Percentiles rank a stretch among this genome's conserved stretches.
phyloP scores from a whole-genome alignment of 345 rosid species.

The Brassica juncea region DNA sequence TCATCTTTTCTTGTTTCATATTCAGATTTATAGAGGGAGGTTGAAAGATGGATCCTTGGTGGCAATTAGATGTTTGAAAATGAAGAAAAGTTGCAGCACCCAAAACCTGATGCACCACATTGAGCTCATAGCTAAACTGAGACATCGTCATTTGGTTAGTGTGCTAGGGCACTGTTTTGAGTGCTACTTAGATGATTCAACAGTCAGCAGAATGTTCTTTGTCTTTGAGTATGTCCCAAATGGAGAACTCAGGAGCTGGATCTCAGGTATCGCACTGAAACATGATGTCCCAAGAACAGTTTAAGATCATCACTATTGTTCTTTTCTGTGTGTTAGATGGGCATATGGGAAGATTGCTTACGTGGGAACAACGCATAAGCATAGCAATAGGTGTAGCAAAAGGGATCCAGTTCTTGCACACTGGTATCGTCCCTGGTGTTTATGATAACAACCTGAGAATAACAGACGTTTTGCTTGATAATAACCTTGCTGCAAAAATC shows the following conservation, averaged over 20 bases:
- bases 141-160: slow-evolving; percentile 87
- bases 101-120: slow-evolving; percentile 80
- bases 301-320: no score
- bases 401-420: slow-evolving; percentile 90
- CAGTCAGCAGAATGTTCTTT: slow-evolving; percentile 89
- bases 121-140: slow-evolving; percentile 80
- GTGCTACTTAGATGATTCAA: slow-evolving; percentile 90
- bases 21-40: slow-evolving; percentile 84
- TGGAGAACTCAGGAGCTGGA: slow-evolving; percentile 85
- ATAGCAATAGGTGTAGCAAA: slow-evolving; percentile 82
- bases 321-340: slow-evolving; percentile 49
- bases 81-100: slow-evolving; percentile 76
- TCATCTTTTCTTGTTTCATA: background rate
- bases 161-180: slow-evolving; percentile 93
- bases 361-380: slow-evolving; percentile 81
- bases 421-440: slow-evolving; percentile 85
- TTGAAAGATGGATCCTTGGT: slow-evolving; percentile 76
- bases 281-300: no score
- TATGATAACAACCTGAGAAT: slow-evolving; percentile 76
- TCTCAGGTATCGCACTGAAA: slow-evolving; percentile 60
- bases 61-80: slow-evolving; percentile 81
- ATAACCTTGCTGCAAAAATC: slow-evolving; percentile 72
- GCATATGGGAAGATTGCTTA: slow-evolving; percentile 46
- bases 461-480: slow-evolving; percentile 85
- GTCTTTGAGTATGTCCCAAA: slow-evolving; percentile 86